phyloP scores from a whole-genome alignment of 495 filamentous ascomycete species.

The Daldinia vernicosa region DNA sequence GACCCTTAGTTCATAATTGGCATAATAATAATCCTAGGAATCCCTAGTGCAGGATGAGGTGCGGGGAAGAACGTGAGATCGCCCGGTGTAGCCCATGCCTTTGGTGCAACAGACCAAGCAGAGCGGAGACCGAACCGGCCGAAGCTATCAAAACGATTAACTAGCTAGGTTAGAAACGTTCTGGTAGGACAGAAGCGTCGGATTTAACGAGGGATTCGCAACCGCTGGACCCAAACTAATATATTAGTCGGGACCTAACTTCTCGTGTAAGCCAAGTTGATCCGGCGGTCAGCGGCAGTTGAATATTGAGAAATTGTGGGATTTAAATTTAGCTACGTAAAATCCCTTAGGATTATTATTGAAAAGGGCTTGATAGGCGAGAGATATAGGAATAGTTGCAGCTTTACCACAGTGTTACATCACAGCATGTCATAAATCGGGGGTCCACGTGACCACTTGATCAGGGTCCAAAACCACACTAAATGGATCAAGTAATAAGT shows the following conservation, averaged over 20 bases:
- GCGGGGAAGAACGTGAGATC: constrained; percentile 28
- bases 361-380: not conserved
- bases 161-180: not conserved
- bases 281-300: constrained; percentile 10
- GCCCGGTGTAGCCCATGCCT: not conserved
- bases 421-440: not conserved
- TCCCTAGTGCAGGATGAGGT: constrained; percentile 25
- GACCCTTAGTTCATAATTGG: not conserved
- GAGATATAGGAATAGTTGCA: not conserved
- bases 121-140: not conserved
- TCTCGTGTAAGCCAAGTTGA: not conserved
- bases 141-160: not conserved
- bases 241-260: constrained; percentile 6
- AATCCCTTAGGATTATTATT: not conserved
- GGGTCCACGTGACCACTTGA: not conserved
- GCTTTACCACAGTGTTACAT: not conserved
- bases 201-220: not conserved
- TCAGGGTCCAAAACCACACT: not conserved
- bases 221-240: not conserved
- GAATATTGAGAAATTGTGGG: not conserved
- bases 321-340: not conserved
- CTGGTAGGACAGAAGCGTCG: not conserved
- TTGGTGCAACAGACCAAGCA: not conserved
- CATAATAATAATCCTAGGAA: constrained; percentile 24
- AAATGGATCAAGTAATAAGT: not conserved